Conservation (phyloP, 768 basidiomycete species). For the Mycena vitilis region DNA sequence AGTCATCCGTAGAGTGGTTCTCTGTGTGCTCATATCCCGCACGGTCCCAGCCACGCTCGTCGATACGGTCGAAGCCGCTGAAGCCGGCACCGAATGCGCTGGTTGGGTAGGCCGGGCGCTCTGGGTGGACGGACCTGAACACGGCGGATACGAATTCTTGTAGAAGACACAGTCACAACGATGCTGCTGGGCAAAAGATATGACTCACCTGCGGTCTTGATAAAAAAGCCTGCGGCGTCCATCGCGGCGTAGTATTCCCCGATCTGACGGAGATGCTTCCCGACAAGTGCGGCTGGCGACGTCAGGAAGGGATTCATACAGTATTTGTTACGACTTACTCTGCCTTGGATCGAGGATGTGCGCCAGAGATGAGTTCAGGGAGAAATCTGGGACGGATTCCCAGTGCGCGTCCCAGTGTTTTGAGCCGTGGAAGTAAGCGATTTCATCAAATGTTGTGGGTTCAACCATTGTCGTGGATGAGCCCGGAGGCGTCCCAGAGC, state of each 20-base stretch:
- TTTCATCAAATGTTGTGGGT: constrained; percentile 19
- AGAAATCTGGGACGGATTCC: constrained; percentile 9
- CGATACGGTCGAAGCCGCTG: constrained; percentile 33
- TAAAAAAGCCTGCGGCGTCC: constrained; percentile 32
- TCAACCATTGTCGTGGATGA: background rate
- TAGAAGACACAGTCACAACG: background rate
- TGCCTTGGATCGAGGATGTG: constrained; percentile 13
- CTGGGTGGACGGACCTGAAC: constrained; percentile 10
- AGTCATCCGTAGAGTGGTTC: constrained; percentile 19
- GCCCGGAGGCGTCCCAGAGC: no score
- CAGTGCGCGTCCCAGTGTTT: constrained; percentile 28
- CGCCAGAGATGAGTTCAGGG: constrained; percentile 2
- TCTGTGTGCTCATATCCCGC: constrained; percentile 18
- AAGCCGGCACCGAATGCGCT: constrained; percentile 32
- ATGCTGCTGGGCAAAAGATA: background rate
- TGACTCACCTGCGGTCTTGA: constrained; percentile 16
- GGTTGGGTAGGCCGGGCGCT: constrained; percentile 14
- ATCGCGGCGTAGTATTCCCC: constrained; percentile 20
- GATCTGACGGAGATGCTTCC: constrained; percentile 17
- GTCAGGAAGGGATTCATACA: background rate
- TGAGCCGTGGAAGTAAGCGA: constrained; percentile 31
- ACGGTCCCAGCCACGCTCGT: constrained; percentile 32
- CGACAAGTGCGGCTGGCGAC: constrained; percentile 16
- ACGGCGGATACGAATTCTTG: constrained; percentile 1
- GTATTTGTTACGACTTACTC: background rate